Conservation (phyloP, 169 alveolate genomes). For the Fabrea salina region DNA sequence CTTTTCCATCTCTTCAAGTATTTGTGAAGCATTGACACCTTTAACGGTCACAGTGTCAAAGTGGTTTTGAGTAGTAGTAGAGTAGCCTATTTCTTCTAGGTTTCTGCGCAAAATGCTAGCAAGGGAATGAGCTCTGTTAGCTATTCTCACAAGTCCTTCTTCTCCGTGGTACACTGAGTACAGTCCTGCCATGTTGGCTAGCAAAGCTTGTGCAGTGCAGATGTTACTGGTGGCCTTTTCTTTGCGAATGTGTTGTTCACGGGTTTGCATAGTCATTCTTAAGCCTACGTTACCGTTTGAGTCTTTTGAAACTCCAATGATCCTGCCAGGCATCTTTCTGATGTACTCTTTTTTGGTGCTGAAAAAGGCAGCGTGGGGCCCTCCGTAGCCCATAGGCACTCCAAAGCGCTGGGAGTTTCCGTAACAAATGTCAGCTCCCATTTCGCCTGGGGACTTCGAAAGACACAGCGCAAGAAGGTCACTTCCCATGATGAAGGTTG, state of each 20-base stretch:
- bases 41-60: conserved; percentile 59
- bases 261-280: conserved; percentile 85
- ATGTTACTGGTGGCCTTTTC: conserved; percentile 87
- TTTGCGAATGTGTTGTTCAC: conserved; percentile 88
- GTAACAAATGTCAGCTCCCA: conserved; percentile 84
- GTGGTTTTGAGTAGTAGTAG: conserved; percentile 22
- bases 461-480: conserved; percentile 68
- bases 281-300: conserved; percentile 74
- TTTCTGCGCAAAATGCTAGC: conserved; percentile 33
- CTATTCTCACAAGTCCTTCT: conserved; percentile 68
- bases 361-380: conserved; percentile 88
- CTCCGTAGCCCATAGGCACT: conserved; percentile 88
- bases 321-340: conserved; percentile 86
- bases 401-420: conserved; percentile 87
- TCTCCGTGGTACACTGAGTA: conserved; percentile 82
- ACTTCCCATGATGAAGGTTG: conserved; percentile 65
- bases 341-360: conserved; percentile 69
- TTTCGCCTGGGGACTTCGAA: conserved; percentile 72
- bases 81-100: conserved; percentile 34
- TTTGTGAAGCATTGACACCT: not conserved
- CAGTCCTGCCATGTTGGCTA: conserved; percentile 85
- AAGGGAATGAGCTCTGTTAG: conserved; percentile 62
- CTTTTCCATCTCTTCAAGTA: conserved; percentile 30
- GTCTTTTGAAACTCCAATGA: conserved; percentile 83
- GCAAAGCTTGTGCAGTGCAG: conserved; percentile 88